Evolutionary conservation across 148 eudicot genomes (phyloP), one percentile per base, ranked within the genome.

Genomic region (Fallopia convolvulus): DNA sequence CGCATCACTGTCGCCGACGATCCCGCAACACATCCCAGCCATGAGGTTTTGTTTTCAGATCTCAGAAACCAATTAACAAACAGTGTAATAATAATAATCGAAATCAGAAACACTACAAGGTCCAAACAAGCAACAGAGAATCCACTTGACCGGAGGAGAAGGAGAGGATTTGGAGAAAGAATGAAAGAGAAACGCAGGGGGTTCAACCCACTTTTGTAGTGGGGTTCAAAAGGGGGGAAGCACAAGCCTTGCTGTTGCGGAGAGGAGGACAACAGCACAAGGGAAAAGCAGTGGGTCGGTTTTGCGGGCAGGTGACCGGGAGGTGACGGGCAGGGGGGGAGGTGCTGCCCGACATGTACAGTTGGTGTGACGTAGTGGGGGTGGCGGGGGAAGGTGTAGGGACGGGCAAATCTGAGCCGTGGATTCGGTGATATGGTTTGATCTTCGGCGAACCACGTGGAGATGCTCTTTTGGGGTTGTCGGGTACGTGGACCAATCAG

Each of bases 21-120:
- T 84, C 8, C 91, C 93, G 68, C 87, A 93, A 71, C 93, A 88
- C 91, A 91, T 88, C 60, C 93, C 96, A 52, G 96, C 91, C 98
- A 93, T 90, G 23, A 21, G n/a, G 71, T 26, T 33, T 42, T 33
- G 11, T 32, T 53, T 72, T 55, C 8, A 65, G 70, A 65, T 65
- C 70, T 26, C 70, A 65, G 30, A 63, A 63, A 12, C 0, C 6
- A 63, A 61, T 13, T 12, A 71, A 72, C 32, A 8, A 40, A 41
- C 42, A 41, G 74, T 11, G n/a, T n/a, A n/a, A 72, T 13, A 18
- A 17, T 5, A 18, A 17, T 5, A n/a, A 41, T 41, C 49, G 17
- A 72, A 18, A 50, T 50, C n/a, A 50, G 56, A 50, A 17, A 17
- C 50, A 72, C 30, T 20, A 21, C 47, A 17, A 42, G 17, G 26